phyloP scores from a whole-genome alignment of 352 stramenopile genomes.

The Globisporangium ultimum region DNA sequence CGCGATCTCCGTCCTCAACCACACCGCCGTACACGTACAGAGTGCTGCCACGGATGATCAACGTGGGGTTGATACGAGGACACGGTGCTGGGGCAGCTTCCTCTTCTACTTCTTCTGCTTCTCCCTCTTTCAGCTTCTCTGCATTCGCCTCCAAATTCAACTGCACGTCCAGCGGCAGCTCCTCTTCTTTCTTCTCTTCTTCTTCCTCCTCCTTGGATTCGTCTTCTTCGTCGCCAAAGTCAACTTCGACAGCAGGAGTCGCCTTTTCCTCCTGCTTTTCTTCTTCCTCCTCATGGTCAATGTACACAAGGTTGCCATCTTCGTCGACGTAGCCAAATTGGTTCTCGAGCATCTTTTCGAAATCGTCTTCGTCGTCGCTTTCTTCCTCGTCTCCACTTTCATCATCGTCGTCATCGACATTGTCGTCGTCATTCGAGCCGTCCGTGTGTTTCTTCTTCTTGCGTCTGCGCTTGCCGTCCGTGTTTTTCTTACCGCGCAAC shows the following conservation, averaged over 20 bases:
- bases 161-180: constrained; percentile 4
- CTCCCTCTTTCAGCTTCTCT: constrained; percentile 12
- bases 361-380: constrained; percentile 79
- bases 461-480: constrained; percentile 51
- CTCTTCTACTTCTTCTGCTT: constrained; percentile 24
- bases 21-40: constrained; percentile 94
- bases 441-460: constrained; percentile 50
- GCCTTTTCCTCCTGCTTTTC: constrained; percentile 16
- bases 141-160: neutral
- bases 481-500: constrained; percentile 81
- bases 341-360: constrained; percentile 82
- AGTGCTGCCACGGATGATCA: constrained; percentile 87
- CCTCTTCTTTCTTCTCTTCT: constrained; percentile 11
- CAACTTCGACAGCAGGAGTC: neutral
- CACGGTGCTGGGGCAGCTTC: constrained; percentile 42
- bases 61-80: constrained; percentile 82
- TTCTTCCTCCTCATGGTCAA: constrained; percentile 86
- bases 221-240: constrained; percentile 19
- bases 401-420: constrained; percentile 38
- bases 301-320: constrained; percentile 94
- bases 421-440: constrained; percentile 24
- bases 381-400: constrained; percentile 52
- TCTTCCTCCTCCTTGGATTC: constrained; percentile 36
- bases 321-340: constrained; percentile 96
- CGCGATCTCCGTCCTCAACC: constrained; percentile 91